Evolutionary conservation across 441 rosid genomes (phyloP).

Genomic region (Bruguiera hainesii): DNA sequence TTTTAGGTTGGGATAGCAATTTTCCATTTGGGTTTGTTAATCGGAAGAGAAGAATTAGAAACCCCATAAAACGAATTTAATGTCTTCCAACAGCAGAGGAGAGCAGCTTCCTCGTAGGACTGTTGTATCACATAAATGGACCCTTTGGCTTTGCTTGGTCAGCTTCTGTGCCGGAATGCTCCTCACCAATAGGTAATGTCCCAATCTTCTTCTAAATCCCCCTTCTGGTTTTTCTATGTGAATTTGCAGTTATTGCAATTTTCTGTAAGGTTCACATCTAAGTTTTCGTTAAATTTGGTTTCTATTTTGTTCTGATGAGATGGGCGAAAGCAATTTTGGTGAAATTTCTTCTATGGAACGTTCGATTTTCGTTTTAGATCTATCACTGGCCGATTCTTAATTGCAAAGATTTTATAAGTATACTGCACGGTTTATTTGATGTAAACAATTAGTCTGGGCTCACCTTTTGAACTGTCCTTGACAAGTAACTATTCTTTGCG

Average conservation of each 20-base stretch:
- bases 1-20: constrained; percentile 18
- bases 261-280: constrained; percentile 9
- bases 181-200: constrained; percentile 72
- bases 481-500: background rate
- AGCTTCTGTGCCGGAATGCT: constrained; percentile 83
- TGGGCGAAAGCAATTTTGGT: constrained; percentile 10
- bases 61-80: constrained; percentile 6
- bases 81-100: constrained; percentile 58
- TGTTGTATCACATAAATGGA: constrained; percentile 65
- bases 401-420: background rate
- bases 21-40: constrained; percentile 8
- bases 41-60: constrained; percentile 9
- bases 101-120: constrained; percentile 47
- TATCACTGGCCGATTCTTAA: constrained; percentile 12
- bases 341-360: background rate
- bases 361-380: constrained; percentile 18
- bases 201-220: background rate
- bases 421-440: background rate
- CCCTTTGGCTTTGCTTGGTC: constrained; percentile 61
- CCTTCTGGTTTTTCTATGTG: background rate
- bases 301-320: background rate
- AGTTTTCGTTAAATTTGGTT: constrained; percentile 17
- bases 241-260: constrained; percentile 8
- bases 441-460: background rate
- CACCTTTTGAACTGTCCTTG: background rate